phyloP scores from a whole-genome alignment of 352 stramenopile genomes.

The Globisporangium polare region DNA sequence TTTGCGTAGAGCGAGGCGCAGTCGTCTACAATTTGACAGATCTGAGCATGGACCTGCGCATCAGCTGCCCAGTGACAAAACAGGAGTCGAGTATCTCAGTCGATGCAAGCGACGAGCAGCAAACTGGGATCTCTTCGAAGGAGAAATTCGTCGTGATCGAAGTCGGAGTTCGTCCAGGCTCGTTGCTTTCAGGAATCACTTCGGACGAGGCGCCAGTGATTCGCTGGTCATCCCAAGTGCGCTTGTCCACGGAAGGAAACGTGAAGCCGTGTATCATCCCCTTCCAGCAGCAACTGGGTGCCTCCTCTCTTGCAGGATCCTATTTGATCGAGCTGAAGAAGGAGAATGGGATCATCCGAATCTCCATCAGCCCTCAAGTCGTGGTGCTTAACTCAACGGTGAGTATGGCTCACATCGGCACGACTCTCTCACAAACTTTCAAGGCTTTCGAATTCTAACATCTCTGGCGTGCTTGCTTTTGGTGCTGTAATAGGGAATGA shows the following conservation, averaged over 20 bases:
- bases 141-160: conserved; percentile 14
- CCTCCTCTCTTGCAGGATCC: conserved; percentile 15
- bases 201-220: not conserved
- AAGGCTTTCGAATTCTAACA: not conserved
- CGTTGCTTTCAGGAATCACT: not conserved
- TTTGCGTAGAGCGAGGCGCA: conserved; percentile 23
- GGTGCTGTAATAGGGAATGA: conserved; percentile 10
- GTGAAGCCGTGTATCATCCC: conserved; percentile 17
- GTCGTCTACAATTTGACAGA: conserved; percentile 15
- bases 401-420: conserved; percentile 1
- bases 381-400: conserved; percentile 64
- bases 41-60: conserved; percentile 1
- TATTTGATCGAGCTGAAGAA: conserved; percentile 39
- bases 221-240: conserved; percentile 18
- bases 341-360: conserved; percentile 22
- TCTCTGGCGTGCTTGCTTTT: not conserved
- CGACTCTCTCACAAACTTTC: not conserved
- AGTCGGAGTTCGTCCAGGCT: conserved; percentile 4
- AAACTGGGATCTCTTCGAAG: conserved; percentile 10
- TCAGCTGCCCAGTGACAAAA: conserved; percentile 8
- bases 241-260: conserved; percentile 13
- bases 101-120: conserved; percentile 4
- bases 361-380: conserved; percentile 43
- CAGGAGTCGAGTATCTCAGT: conserved; percentile 3
- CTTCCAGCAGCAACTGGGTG: conserved; percentile 4